Percentiles rank a stretch among this genome's conserved stretches.
Conservation (phyloP, 1,284 basidiomycete species). For the Tranzscheliella williamsii region DNA sequence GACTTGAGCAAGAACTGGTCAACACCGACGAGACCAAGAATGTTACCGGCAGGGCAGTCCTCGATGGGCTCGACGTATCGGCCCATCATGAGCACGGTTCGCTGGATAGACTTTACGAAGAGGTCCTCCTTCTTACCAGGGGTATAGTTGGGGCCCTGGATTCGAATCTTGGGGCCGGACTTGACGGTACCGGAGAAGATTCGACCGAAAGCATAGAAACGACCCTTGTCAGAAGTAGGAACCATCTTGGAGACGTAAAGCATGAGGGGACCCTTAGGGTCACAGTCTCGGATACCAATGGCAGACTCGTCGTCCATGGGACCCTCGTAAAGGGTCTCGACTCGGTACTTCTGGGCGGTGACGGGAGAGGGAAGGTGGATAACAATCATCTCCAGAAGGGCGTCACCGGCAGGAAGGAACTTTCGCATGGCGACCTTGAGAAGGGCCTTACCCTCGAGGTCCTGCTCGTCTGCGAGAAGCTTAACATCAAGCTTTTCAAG, state of each 20-base stretch:
- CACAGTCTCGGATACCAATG: conserved; percentile 97
- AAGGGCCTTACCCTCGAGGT: conserved; percentile 93
- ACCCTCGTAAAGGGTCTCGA: conserved; percentile 99
- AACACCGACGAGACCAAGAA: conserved; percentile 98
- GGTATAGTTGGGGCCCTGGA: conserved; percentile 98
- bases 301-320: conserved; percentile 99
- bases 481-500: conserved; percentile 97
- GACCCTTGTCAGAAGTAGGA: conserved; percentile 98
- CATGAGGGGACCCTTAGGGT: conserved; percentile 94
- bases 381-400: conserved; percentile 99
- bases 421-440: conserved; percentile 99
- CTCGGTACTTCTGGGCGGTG: conserved; percentile 97
- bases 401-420: conserved; percentile 98
- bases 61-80: conserved; percentile 98
- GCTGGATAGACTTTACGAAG: conserved; percentile 97
- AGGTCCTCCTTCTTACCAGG: conserved; percentile 99
- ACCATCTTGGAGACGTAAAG: conserved; percentile 99
- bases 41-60: conserved; percentile 98
- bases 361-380: conserved; percentile 90
- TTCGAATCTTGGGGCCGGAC: conserved; percentile 97
- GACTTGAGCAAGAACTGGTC: conserved; percentile 99
- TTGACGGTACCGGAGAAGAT: conserved; percentile 98
- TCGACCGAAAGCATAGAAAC: conserved; percentile 99
- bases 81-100: conserved; percentile 99
- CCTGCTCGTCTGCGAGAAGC: conserved; percentile 85